phyloP scores from a whole-genome alignment of 306 rosid species.

The Sicyos edulis region DNA sequence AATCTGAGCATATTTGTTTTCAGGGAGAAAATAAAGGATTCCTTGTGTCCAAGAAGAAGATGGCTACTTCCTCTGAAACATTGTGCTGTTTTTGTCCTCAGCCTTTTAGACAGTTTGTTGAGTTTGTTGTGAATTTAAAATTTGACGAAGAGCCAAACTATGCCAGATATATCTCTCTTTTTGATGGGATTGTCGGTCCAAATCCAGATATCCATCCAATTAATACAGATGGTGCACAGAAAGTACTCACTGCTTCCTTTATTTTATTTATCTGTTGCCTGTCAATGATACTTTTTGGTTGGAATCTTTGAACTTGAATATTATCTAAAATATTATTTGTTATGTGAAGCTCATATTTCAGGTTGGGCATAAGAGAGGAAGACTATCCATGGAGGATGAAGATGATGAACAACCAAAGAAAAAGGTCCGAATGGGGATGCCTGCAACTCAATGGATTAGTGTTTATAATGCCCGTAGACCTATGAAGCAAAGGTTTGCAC shows the following conservation, averaged over 20 bases:
- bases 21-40: slow-evolving; percentile 91
- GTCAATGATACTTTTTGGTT: neutral
- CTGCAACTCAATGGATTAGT: slow-evolving; percentile 85
- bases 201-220: slow-evolving; percentile 78
- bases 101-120: slow-evolving; percentile 75
- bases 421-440: slow-evolving; percentile 76
- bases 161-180: slow-evolving; percentile 72
- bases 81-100: slow-evolving; percentile 71
- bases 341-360: slow-evolving; percentile 54
- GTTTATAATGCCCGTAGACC: slow-evolving; percentile 75
- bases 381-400: slow-evolving; percentile 63
- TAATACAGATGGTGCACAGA: slow-evolving; percentile 84
- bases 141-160: slow-evolving; percentile 91
- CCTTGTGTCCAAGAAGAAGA: slow-evolving; percentile 80
- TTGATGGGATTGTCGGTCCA: slow-evolving; percentile 78
- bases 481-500: slow-evolving; percentile 78
- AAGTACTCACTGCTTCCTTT: slow-evolving; percentile 33
- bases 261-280: neutral
- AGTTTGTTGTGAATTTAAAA: slow-evolving; percentile 64
- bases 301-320: neutral
- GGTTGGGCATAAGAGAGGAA: slow-evolving; percentile 84
- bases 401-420: slow-evolving; percentile 80
- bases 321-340: slow-evolving; percentile 24
- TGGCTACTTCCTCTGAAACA: slow-evolving; percentile 69
- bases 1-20: slow-evolving; percentile 6